Percentiles rank a stretch among this genome's conserved stretches.
Evolutionary conservation across 805 yeast species (phyloP).

Genomic region (Monosporozyma aerobia): DNA sequence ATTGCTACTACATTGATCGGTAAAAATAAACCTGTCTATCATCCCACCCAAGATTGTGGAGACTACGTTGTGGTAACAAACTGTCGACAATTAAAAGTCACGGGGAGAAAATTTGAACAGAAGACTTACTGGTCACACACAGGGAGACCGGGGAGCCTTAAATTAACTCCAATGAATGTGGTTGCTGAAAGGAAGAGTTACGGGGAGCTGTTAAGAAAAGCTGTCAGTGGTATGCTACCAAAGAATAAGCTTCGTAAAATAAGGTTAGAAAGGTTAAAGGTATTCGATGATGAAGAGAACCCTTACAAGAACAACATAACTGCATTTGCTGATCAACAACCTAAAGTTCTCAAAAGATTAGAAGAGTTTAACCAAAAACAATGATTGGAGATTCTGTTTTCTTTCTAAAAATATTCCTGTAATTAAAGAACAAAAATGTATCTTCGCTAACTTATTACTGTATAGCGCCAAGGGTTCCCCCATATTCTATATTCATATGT

Average conservation of each 20-base stretch:
- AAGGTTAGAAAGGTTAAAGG: conserved; percentile 76
- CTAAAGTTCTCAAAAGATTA: not conserved
- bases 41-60: conserved; percentile 76
- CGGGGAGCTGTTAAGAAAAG: conserved; percentile 74
- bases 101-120: conserved; percentile 76
- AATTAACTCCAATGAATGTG: conserved; percentile 71
- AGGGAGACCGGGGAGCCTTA: conserved; percentile 81
- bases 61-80: conserved; percentile 96
- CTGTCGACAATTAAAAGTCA: conserved; percentile 68
- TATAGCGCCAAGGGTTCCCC: not conserved
- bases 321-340: conserved; percentile 76
- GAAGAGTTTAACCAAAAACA: not conserved
- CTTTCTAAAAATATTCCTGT: not conserved
- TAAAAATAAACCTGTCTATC: conserved; percentile 90
- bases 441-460: not conserved
- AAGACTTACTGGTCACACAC: conserved; percentile 87
- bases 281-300: conserved; percentile 79
- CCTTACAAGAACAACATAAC: conserved; percentile 77
- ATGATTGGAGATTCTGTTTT: not conserved
- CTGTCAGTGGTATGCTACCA: conserved; percentile 95
- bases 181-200: conserved; percentile 72
- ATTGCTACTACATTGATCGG: conserved; percentile 88
- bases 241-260: conserved; percentile 73
- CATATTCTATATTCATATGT: conserved; percentile 1
- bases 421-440: not conserved